phyloP scores from a whole-genome alignment of 1,284 basidiomycete genomes.

The Boletellus deceptivus region DNA sequence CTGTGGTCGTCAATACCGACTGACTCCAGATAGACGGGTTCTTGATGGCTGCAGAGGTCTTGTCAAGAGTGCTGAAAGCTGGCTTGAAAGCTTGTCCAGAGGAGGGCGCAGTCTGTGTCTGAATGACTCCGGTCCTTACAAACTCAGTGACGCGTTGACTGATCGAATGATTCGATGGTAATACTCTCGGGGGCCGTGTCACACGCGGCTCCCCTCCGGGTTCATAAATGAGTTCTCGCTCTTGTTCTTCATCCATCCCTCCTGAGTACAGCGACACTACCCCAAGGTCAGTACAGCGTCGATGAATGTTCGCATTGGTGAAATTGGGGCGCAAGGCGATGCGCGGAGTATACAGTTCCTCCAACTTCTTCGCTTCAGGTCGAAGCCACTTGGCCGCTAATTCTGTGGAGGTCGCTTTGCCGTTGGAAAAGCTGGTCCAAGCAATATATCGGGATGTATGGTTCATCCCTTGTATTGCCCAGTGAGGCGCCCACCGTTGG shows the following conservation, averaged over 20 bases:
- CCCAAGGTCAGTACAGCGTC: constrained; percentile 29
- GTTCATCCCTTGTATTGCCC: constrained; percentile 48
- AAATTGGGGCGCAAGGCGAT: neutral
- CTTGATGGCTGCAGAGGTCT: neutral
- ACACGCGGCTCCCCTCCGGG: constrained; percentile 38
- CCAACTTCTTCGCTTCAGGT: constrained; percentile 37
- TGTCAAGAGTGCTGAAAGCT: constrained; percentile 4
- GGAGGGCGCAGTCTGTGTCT: neutral
- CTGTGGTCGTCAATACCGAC: constrained; percentile 23
- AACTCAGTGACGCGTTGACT: constrained; percentile 19
- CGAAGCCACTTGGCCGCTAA: constrained; percentile 36
- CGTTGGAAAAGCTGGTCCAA: constrained; percentile 26
- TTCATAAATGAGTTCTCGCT: constrained; percentile 44
- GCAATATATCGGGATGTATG: constrained; percentile 34
- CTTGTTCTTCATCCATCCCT: constrained; percentile 43
- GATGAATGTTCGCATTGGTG: constrained; percentile 25
- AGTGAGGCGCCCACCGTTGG: constrained; percentile 38
- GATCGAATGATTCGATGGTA: constrained; percentile 18
- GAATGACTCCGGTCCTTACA: constrained; percentile 15
- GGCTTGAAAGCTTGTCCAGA: neutral
- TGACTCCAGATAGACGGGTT: constrained; percentile 11
- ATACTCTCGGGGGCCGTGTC: constrained; percentile 30
- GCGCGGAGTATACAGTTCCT: constrained; percentile 33
- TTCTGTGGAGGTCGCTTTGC: neutral
- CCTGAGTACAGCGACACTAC: constrained; percentile 13